Percentiles rank a stretch among this genome's conserved stretches.
phyloP scores from a whole-genome alignment of 306 rosid genomes.

The Cucumis hystrix region DNA sequence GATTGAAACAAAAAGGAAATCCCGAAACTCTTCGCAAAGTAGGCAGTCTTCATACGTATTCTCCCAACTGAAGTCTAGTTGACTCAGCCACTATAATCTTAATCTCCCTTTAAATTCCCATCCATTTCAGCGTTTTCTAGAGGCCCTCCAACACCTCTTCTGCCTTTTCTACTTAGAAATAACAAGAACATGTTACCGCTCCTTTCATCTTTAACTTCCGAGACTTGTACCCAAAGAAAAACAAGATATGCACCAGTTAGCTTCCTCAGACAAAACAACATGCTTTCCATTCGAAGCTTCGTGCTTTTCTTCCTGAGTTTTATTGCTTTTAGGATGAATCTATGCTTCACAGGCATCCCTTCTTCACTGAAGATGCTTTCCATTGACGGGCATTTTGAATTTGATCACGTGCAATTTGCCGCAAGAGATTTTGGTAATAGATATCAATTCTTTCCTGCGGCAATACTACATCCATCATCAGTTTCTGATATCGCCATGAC shows the following conservation, averaged over 20 bases:
- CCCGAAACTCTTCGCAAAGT: constrained; percentile 49
- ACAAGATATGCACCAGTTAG: constrained; percentile 30
- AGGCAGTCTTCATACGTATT: constrained; percentile 60
- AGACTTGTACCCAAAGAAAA: constrained; percentile 19
- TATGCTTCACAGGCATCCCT: constrained; percentile 33
- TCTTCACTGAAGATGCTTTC: constrained; percentile 43
- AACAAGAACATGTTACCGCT: constrained; percentile 21
- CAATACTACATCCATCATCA: constrained; percentile 63
- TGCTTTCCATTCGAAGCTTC: constrained; percentile 29
- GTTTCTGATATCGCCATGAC: constrained; percentile 63
- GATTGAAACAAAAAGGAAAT: constrained; percentile 39
- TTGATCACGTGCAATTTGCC: constrained; percentile 45
- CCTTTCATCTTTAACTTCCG: constrained; percentile 31
- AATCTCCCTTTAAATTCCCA: constrained; percentile 44
- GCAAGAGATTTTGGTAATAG: constrained; percentile 81
- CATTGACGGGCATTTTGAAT: constrained; percentile 50
- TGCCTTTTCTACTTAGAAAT: constrained; percentile 13
- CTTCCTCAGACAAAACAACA: constrained; percentile 26
- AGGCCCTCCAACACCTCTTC: constrained; percentile 25
- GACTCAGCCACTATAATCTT: constrained; percentile 46
- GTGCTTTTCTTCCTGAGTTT: constrained; percentile 44
- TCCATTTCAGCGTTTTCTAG: constrained; percentile 22
- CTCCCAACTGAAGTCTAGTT: constrained; percentile 42
- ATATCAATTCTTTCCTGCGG: constrained; percentile 49
- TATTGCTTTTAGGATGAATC: constrained; percentile 28